Percentiles rank a stretch among this genome's conserved stretches.
Evolutionary conservation across 2,329 filamentous ascomycete genomes (phyloP).

Genomic region (Canariomyces notabilis): DNA sequence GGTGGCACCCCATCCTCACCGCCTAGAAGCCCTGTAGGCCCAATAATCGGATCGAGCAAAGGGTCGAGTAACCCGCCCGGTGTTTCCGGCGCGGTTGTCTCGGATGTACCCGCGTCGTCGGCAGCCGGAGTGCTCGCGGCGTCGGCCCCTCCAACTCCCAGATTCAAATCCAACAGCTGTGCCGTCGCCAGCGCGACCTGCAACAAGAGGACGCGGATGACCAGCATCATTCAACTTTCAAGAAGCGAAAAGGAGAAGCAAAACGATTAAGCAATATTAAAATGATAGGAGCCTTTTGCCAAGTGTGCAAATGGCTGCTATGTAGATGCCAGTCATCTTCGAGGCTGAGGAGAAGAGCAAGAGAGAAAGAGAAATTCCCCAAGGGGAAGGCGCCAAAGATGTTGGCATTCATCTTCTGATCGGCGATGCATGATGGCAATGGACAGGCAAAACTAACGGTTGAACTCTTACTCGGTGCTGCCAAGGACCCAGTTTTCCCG

Average conservation of each 20-base stretch:
- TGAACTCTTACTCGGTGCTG: background rate
- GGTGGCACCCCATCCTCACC: background rate
- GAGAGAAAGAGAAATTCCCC: background rate
- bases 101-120: constrained; percentile 1
- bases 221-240: constrained; percentile 17
- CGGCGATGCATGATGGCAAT: background rate
- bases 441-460: background rate
- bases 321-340: background rate
- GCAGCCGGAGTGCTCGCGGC: background rate
- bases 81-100: background rate
- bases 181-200: constrained; percentile 18
- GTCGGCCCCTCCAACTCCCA: constrained; percentile 4
- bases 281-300: background rate
- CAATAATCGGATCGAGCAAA: constrained; percentile 7
- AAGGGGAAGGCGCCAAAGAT: background rate
- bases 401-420: background rate
- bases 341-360: background rate
- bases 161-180: constrained; percentile 11
- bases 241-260: background rate
- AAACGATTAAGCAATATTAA: background rate
- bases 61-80: constrained; percentile 1
- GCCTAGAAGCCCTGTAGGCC: constrained; percentile 6
- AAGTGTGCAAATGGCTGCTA: background rate
- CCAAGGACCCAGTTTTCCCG: constrained; percentile 5
- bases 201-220: constrained; percentile 20